phyloP scores from a whole-genome alignment of 2,329 filamentous ascomycete species.

The Sordariomycetes sp. region DNA sequence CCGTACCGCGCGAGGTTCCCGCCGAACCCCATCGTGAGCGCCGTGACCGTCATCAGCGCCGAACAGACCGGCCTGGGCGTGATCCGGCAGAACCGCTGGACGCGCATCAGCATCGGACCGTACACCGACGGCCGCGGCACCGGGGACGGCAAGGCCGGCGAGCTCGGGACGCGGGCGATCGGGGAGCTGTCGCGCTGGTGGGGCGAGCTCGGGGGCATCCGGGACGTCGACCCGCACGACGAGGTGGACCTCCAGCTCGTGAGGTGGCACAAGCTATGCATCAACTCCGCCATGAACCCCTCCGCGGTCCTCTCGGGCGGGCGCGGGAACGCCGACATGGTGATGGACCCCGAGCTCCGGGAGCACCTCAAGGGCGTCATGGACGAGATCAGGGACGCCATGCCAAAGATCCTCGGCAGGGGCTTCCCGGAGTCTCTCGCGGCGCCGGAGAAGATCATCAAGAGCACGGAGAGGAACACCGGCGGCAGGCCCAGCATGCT shows the following conservation, averaged over 20 bases:
- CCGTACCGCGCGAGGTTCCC: conserved; percentile 56
- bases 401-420: conserved; percentile 51
- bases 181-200: conserved; percentile 41
- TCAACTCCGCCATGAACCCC: conserved; percentile 68
- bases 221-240: conserved; percentile 53
- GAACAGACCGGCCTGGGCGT: conserved; percentile 53
- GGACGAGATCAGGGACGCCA: conserved; percentile 56
- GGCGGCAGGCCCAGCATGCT: conserved; percentile 59
- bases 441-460: conserved; percentile 49
- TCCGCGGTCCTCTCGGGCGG: conserved; percentile 58
- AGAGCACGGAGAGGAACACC: conserved; percentile 52
- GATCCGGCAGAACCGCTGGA: conserved; percentile 64
- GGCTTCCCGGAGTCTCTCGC: conserved; percentile 48
- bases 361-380: conserved; percentile 55
- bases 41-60: conserved; percentile 59
- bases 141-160: conserved; percentile 29
- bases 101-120: conserved; percentile 57
- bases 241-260: conserved; percentile 59
- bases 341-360: conserved; percentile 50
- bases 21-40: conserved; percentile 48
- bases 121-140: conserved; percentile 41
- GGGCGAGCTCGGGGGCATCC: conserved; percentile 44
- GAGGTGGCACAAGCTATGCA: conserved; percentile 67
- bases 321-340: conserved; percentile 55
- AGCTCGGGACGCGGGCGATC: neutral